These are phyloP conservation scores for Paragyromitra xinjiangensis DNA, from an alignment of 495 filamentous ascomycete species.

Conservation along the genomic window DNA sequence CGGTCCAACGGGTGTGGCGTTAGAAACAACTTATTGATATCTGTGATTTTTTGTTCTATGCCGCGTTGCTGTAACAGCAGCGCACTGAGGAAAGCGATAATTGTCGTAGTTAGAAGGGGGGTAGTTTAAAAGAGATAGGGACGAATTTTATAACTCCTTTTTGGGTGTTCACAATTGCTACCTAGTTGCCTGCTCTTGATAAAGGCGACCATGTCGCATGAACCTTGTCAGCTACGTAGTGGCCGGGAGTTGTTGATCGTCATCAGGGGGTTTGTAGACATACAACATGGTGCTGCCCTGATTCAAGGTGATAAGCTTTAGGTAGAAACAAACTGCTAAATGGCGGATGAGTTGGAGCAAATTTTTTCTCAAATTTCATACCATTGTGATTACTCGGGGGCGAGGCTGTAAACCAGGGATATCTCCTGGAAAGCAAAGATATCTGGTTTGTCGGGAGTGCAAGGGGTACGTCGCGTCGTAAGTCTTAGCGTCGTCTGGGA, in stretches of 20 bases:
- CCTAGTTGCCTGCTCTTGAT: not conserved
- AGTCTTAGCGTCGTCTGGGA: constrained; percentile 5
- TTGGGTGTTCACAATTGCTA: not conserved
- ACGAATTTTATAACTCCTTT: not conserved
- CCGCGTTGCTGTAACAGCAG: not conserved
- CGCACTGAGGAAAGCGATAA: not conserved
- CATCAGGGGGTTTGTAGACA: not conserved
- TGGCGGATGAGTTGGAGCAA: not conserved
- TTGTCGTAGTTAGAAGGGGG: not conserved
- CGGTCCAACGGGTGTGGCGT: constrained; percentile 35
- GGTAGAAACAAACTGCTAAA: constrained; percentile 2
- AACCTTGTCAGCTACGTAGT: not conserved
- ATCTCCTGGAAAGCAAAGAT: not conserved
- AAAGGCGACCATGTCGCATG: not conserved
- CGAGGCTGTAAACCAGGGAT: constrained; percentile 21
- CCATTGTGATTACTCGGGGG: constrained; percentile 21
- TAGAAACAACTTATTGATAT: not conserved
- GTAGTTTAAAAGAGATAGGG: no score
- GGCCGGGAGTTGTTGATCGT: not conserved
- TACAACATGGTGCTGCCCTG: not conserved
- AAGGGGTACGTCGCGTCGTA: constrained; percentile 24
- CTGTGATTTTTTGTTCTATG: constrained; percentile 9
- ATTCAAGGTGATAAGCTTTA: not conserved
- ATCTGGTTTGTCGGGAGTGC: constrained; percentile 39
- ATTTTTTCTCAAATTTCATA: not conserved